Evolutionary conservation across 2,329 filamentous ascomycete genomes (phyloP).

Genomic region (Penicillium sp.): DNA sequence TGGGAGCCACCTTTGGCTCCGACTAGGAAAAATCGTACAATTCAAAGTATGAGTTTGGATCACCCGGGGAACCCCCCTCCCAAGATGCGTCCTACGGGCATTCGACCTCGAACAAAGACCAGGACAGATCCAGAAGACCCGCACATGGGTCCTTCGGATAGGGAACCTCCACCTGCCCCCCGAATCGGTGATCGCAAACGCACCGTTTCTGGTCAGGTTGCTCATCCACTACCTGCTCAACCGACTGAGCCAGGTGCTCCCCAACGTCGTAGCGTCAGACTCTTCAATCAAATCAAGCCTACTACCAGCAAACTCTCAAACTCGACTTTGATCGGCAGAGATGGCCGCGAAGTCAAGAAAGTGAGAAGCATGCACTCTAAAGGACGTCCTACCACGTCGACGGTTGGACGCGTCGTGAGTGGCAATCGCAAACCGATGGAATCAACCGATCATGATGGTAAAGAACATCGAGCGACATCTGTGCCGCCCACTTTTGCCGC

Average conservation of each 20-base stretch:
- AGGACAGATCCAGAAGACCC: constrained; percentile 43
- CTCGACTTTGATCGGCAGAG: constrained; percentile 57
- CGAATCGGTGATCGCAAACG: constrained; percentile 70
- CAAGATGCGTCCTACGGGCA: constrained; percentile 59
- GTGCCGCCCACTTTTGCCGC: constrained; percentile 27
- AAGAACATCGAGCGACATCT: constrained; percentile 51
- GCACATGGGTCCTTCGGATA: constrained; percentile 29
- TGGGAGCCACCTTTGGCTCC: constrained; percentile 47
- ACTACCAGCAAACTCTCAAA: constrained; percentile 62
- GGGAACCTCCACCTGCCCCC: constrained; percentile 31
- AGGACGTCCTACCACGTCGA: constrained; percentile 65
- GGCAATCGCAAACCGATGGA: constrained; percentile 73
- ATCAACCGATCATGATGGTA: constrained; percentile 66
- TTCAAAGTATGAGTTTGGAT: constrained; percentile 53
- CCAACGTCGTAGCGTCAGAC: constrained; percentile 68
- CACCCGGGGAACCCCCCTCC: constrained; percentile 57
- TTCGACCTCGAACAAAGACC: constrained; percentile 42
- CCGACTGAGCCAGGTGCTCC: constrained; percentile 62
- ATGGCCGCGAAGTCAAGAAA: constrained; percentile 76
- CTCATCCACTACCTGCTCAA: constrained; percentile 53
- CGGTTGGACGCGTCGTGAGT: constrained; percentile 81
- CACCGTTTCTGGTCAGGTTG: constrained; percentile 80
- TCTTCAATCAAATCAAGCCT: constrained; percentile 69
- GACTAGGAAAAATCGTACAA: constrained; percentile 52
- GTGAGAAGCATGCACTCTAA: constrained; percentile 71